Conservation (phyloP, 495 filamentous ascomycete species). For the Xylaria palmicola region DNA sequence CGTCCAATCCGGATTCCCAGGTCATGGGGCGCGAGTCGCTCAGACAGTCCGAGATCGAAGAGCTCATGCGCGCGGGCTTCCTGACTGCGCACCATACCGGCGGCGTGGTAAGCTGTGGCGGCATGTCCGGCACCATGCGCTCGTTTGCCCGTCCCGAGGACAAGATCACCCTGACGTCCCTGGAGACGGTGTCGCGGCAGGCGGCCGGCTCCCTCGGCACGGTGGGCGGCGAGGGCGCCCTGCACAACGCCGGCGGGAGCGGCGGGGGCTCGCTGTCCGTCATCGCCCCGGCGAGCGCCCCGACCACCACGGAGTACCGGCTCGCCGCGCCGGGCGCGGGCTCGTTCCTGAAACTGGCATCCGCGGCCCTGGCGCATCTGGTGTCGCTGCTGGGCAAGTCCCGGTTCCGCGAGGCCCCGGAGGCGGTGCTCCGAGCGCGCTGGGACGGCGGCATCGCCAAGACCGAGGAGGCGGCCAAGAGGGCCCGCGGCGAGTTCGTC, state of each 20-base stretch:
- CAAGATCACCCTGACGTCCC: constrained; percentile 48
- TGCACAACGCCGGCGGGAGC: constrained; percentile 52
- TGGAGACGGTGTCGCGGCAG: constrained; percentile 54
- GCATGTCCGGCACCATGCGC: constrained; percentile 34
- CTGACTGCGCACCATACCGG: constrained; percentile 55
- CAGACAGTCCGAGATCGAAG: constrained; percentile 49
- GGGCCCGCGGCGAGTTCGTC: constrained; percentile 63
- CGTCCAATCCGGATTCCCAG: constrained; percentile 52
- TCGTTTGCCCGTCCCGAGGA: constrained; percentile 53
- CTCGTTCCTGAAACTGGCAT: constrained; percentile 68
- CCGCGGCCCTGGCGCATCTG: constrained; percentile 64
- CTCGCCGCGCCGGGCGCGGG: constrained; percentile 75
- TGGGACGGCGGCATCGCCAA: constrained; percentile 77
- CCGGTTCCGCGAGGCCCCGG: constrained; percentile 61
- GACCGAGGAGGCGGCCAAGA: constrained; percentile 57
- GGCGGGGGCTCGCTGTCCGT: constrained; percentile 19
- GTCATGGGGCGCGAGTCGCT: constrained; percentile 51
- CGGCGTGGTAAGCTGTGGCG: constrained; percentile 45
- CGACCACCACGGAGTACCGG: constrained; percentile 41
- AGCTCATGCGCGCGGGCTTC: constrained; percentile 70
- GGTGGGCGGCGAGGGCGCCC: constrained; percentile 57
- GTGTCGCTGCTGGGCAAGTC: constrained; percentile 64
- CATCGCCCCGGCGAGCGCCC: constrained; percentile 14
- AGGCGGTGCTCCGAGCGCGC: constrained; percentile 65
- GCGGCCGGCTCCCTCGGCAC: constrained; percentile 64